Evolutionary conservation across 1,139 yeast species (phyloP).

Genomic region (Scheffersomyces segobiensis): DNA sequence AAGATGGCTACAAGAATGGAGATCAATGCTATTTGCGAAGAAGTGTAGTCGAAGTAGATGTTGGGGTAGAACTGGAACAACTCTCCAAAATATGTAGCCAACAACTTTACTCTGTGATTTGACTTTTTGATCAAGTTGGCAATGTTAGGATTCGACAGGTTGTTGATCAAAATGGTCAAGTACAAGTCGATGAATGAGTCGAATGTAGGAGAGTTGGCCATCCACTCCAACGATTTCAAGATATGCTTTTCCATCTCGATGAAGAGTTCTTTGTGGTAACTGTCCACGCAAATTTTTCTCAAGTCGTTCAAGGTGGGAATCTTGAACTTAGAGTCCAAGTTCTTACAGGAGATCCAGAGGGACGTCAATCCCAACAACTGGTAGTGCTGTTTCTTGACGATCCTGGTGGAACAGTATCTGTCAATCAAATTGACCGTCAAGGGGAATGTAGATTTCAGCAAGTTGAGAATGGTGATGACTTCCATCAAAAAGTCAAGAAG

Average conservation of each 20-base stretch:
- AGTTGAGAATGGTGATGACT: constrained; percentile 48
- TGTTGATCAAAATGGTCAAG: constrained; percentile 26
- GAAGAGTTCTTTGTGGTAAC: constrained; percentile 59
- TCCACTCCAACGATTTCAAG: constrained; percentile 59
- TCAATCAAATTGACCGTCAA: constrained; percentile 55
- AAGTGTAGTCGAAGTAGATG: constrained; percentile 54
- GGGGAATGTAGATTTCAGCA: constrained; percentile 55
- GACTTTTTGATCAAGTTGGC: constrained; percentile 24
- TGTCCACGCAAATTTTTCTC: constrained; percentile 62
- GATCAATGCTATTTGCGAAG: constrained; percentile 57
- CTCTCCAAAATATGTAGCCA: constrained; percentile 65
- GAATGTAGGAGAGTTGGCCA: constrained; percentile 56
- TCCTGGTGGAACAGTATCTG: constrained; percentile 49
- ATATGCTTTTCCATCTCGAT: constrained; percentile 70
- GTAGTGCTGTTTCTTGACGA: constrained; percentile 57
- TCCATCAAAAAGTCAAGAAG: constrained; percentile 56
- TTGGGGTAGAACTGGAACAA: constrained; percentile 63
- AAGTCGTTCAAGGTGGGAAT: constrained; percentile 60
- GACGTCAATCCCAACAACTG: constrained; percentile 71
- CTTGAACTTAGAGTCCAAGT: constrained; percentile 65
- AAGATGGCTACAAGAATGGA: constrained; percentile 15
- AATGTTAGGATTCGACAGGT: constrained; percentile 21
- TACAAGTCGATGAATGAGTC: constrained; percentile 63
- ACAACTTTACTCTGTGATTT: constrained; percentile 49
- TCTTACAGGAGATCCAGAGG: constrained; percentile 74